These are phyloP conservation scores for Aegle marmelos DNA, from an alignment of 345 rosid genomes.

Conservation along the genomic window DNA sequence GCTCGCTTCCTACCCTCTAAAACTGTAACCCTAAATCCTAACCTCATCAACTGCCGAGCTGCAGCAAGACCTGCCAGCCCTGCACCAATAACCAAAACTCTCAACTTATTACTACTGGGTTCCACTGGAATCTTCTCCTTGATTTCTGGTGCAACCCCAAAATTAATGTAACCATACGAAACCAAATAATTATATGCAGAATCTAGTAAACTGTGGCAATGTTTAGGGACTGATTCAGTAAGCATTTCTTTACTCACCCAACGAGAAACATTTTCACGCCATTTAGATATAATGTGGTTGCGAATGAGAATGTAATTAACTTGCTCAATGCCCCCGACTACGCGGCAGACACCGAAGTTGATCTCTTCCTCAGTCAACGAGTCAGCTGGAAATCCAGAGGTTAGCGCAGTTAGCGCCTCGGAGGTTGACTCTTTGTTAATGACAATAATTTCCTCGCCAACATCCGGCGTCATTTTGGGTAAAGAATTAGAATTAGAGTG, in stretches of 20 bases:
- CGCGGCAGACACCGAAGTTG: constrained; percentile 73
- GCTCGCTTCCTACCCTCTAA: constrained; percentile 99
- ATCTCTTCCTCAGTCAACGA: constrained; percentile 87
- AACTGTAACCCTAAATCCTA: constrained; percentile 84
- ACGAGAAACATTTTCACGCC: constrained; percentile 70
- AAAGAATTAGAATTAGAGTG: constrained; percentile 26
- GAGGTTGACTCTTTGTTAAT: constrained; percentile 86
- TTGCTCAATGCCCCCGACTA: constrained; percentile 90
- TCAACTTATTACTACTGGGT: constrained; percentile 31
- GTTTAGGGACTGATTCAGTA: constrained; percentile 58
- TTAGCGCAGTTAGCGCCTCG: constrained; percentile 82
- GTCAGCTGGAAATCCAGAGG: constrained; percentile 96
- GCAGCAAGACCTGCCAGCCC: constrained; percentile 92
- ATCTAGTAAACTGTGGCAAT: constrained; percentile 64
- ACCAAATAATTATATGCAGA: constrained; percentile 78
- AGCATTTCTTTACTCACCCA: constrained; percentile 86
- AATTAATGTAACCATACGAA: constrained; percentile 77
- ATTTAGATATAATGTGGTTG: constrained; percentile 80
- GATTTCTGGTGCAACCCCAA: constrained; percentile 75
- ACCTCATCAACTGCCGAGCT: constrained; percentile 80
- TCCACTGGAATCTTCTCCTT: constrained; percentile 67
- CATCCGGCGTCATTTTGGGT: constrained; percentile 22
- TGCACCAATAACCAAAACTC: constrained; percentile 77
- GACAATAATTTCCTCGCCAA: constrained; percentile 84
- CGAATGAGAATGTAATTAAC: constrained; percentile 90